Conservation (phyloP, 202 grass and related monocot species). For the Dendrocalamus latiflorus region DNA sequence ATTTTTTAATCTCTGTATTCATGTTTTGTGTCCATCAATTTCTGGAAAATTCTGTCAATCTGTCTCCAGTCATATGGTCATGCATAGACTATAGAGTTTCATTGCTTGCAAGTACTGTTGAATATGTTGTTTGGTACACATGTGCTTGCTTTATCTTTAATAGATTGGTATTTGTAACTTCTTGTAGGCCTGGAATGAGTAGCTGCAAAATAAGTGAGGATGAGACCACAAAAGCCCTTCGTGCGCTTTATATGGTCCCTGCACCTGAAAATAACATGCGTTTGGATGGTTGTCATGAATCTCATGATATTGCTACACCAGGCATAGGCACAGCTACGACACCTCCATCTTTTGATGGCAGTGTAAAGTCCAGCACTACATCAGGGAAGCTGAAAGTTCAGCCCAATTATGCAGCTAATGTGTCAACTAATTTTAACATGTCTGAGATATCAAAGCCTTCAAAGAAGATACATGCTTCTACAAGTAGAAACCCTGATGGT, state of each 20-base stretch:
- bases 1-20: not conserved
- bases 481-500: slow-evolving; percentile 29
- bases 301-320: slow-evolving; percentile 19
- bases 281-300: slow-evolving; percentile 25
- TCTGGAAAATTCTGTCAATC: too few species aligned
- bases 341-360: slow-evolving; percentile 15
- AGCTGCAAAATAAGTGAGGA: slow-evolving; percentile 71
- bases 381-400: slow-evolving; percentile 27
- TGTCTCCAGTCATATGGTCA: not conserved
- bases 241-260: slow-evolving; percentile 49
- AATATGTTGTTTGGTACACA: not conserved
- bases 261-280: slow-evolving; percentile 34
- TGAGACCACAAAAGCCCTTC: slow-evolving; percentile 62
- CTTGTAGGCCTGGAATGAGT: slow-evolving; percentile 72
- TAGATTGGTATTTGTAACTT: slow-evolving; percentile 6
- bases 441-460: slow-evolving; percentile 18
- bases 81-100: not conserved
- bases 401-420: slow-evolving; percentile 11
- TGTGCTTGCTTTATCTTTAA: slow-evolving; percentile 27
- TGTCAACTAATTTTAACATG: slow-evolving; percentile 24
- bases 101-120: slow-evolving; percentile 14
- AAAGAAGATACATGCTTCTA: slow-evolving; percentile 34
- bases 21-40: too few species aligned
- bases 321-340: not conserved
- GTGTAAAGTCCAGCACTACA: slow-evolving; percentile 1